Percentiles rank a stretch among this genome's conserved stretches.
phyloP scores from a whole-genome alignment of 192 early-diverging fungal genomes.

The Backusella australiensis region DNA sequence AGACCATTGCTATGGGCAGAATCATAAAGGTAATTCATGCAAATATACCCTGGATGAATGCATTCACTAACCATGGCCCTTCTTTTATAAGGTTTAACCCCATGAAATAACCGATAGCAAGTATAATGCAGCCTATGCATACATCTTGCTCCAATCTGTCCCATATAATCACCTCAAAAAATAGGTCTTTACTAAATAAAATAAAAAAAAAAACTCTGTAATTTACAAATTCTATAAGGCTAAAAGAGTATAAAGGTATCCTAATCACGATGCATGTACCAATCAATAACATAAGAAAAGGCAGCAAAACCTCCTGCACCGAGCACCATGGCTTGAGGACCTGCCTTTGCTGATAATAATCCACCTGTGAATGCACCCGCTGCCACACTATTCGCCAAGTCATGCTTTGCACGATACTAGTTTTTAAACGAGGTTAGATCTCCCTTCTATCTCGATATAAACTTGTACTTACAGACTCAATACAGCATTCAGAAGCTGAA shows the following conservation, averaged over 20 bases:
- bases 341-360: slow-evolving; percentile 69
- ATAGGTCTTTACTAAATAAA: not conserved
- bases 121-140: not conserved
- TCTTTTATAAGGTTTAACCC: not conserved
- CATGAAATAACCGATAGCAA: not conserved
- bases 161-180: not conserved
- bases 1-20: not conserved
- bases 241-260: not conserved
- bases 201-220: not conserved
- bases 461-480: slow-evolving; percentile 70
- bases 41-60: not conserved
- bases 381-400: slow-evolving; percentile 84
- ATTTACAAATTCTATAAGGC: slow-evolving; percentile 2
- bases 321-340: slow-evolving; percentile 68
- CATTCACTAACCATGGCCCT: not conserved
- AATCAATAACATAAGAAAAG: slow-evolving; percentile 92
- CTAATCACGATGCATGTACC: slow-evolving; percentile 69
- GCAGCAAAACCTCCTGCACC: slow-evolving; percentile 95
- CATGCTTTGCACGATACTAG: slow-evolving; percentile 92
- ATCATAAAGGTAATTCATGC: not conserved
- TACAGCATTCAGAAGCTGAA: slow-evolving; percentile 91
- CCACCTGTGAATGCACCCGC: slow-evolving; percentile 95
- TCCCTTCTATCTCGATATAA: not conserved
- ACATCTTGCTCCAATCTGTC: not conserved
- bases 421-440: not conserved